Base-by-base conservation (phyloP, 768 basidiomycete genomes). In the Russula sp. region DNA sequence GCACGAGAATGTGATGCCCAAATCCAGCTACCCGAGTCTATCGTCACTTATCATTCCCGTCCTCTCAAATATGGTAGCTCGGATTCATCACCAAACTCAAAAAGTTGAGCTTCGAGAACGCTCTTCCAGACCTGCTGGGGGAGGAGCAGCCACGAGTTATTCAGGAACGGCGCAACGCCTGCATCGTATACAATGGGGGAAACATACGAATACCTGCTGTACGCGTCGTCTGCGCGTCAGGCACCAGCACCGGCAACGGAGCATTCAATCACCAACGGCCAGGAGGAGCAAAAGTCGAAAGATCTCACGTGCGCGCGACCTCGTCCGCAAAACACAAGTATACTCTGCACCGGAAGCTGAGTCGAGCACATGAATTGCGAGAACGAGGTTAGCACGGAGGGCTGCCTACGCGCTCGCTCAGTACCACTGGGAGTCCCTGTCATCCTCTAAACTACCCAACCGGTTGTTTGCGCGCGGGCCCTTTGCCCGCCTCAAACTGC, bases 121-220 rank as follows among this genome's bases (percentile, higher is more conserved):
- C 61, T 25, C 0, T 69, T 71, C 13, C 79, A 35, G n/a, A 87
- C 58, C 66, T 89, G 83, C 22, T 73, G 71, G 41, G 84, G 34
- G 18, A 76, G 76, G 2, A 63, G 56, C 0, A 71, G 56, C 81
- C 80, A 85, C 68, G 85, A 70, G 38, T 92, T 79, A 13, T 73
- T 72, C 35, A 67, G 70, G 68, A 86, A 87, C 63, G 79, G 79
- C 1, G 81, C 82, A 1, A 86, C 74, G 5, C 92, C 92, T 13
- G 92, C 92, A 64, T 93, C 94, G 71, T 80, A 85, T 39, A 93
- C 81, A 42, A 93, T 72, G 68, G 89, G 90, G 0, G 92, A 89
- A 32, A 94, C 75, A 67, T 93, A 90, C 2, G 86, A 80, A 66
- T 91, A 87, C 63, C 91, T 93, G n/a, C n/a, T n/a, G n/a, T n/a